Percentiles rank a stretch among this genome's conserved stretches.
Evolutionary conservation across 2,329 filamentous ascomycete species (phyloP).

Genomic region (Hymenoscyphus repandus): DNA sequence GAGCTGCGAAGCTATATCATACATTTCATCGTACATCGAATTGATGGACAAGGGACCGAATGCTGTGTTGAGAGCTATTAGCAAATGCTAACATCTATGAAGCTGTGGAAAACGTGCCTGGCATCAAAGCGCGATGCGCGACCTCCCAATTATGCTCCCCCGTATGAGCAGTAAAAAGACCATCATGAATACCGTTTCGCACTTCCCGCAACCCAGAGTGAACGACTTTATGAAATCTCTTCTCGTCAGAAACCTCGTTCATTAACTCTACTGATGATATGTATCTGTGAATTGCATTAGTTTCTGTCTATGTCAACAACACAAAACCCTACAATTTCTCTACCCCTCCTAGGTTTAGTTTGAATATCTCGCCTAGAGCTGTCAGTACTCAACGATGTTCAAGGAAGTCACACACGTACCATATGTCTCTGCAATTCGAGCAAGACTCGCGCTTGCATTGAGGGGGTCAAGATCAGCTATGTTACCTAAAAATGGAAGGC

Average conservation of each 20-base stretch:
- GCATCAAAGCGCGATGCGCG: constrained; percentile 60
- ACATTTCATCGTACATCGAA: constrained; percentile 68
- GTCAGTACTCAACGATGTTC: not conserved
- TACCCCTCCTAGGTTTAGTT: not conserved
- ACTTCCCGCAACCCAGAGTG: not conserved
- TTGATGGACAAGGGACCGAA: constrained; percentile 46
- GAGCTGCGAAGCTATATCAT: constrained; percentile 62
- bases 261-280: not conserved
- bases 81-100: not conserved
- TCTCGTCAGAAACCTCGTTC: not conserved
- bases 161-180: constrained; percentile 10
- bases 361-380: not conserved
- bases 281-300: too few relatives aligned
- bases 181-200: not conserved
- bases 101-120: constrained; percentile 32
- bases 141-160: constrained; percentile 58
- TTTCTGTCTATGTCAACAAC: too few relatives aligned
- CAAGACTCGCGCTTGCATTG: constrained; percentile 50
- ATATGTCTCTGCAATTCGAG: constrained; percentile 57
- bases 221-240: not conserved
- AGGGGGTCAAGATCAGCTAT: constrained; percentile 55
- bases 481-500: constrained; percentile 62
- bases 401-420: constrained; percentile 37
- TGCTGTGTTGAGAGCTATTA: constrained; percentile 50
- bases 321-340: not conserved